These are phyloP conservation scores for Zygosaccharomyces bisporus DNA, from an alignment of 805 yeast species.

Conservation along the genomic window DNA sequence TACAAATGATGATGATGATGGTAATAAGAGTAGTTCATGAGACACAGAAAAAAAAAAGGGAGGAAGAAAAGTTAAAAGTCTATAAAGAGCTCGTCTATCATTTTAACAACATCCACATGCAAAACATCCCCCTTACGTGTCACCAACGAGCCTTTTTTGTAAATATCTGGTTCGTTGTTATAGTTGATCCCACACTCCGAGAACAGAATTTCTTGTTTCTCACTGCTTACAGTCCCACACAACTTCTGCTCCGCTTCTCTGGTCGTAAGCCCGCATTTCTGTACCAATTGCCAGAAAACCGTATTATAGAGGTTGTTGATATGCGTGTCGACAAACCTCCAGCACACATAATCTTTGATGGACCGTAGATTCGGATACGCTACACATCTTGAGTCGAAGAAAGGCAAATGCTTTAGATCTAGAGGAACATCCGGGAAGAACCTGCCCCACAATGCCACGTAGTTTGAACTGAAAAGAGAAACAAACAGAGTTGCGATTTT, in stretches of 20 bases:
- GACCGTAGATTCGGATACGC: slow-evolving; percentile 62
- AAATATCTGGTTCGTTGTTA: slow-evolving; percentile 85
- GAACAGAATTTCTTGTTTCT: slow-evolving; percentile 86
- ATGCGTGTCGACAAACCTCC: slow-evolving; percentile 97
- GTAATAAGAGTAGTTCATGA: not conserved
- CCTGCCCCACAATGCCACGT: slow-evolving; percentile 62
- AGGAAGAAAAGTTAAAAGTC: too few species aligned
- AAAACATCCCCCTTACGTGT: slow-evolving; percentile 52
- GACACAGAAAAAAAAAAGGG: too few species aligned
- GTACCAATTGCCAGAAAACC: slow-evolving; percentile 81
- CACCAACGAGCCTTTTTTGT: slow-evolving; percentile 65
- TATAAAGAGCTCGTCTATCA: slow-evolving; percentile 37
- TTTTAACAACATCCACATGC: slow-evolving; percentile 41
- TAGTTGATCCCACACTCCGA: slow-evolving; percentile 78
- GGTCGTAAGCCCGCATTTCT: slow-evolving; percentile 62
- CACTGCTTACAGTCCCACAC: slow-evolving; percentile 73
- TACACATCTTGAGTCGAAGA: slow-evolving; percentile 89
- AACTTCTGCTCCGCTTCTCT: slow-evolving; percentile 76
- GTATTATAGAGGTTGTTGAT: slow-evolving; percentile 94
- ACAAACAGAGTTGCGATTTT: slow-evolving; percentile 81
- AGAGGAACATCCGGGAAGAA: slow-evolving; percentile 52
- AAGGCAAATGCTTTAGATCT: slow-evolving; percentile 58
- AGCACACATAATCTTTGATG: slow-evolving; percentile 77
- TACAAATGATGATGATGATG: not conserved
- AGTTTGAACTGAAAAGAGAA: slow-evolving; percentile 74